Percentiles rank a stretch among this genome's conserved stretches.
phyloP scores from a whole-genome alignment of 768 basidiomycete genomes.

The Boletellus sp. region DNA sequence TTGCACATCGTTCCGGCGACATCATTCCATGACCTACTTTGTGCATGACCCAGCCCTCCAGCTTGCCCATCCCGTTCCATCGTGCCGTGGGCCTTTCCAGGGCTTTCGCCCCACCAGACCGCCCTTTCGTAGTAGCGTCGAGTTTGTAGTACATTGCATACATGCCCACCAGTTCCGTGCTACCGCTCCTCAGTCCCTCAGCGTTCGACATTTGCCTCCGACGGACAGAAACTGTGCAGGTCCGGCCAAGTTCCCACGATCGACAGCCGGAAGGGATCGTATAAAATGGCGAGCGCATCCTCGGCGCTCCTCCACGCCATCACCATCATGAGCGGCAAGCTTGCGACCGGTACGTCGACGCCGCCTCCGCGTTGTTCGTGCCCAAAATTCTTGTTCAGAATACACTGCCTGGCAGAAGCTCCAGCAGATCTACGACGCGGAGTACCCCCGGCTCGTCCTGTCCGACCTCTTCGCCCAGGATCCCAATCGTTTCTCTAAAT shows the following conservation, averaged over 20 bases:
- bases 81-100: too few species aligned
- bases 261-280: background rate
- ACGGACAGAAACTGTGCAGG: background rate
- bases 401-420: conserved; percentile 91
- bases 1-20: too few species aligned
- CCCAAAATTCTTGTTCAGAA: conserved; percentile 43
- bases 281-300: conserved; percentile 13
- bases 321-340: conserved; percentile 47
- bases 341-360: conserved; percentile 49
- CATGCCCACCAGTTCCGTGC: too few species aligned
- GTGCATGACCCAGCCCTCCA: too few species aligned
- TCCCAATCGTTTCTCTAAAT: conserved; percentile 80
- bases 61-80: too few species aligned
- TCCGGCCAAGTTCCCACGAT: conserved; percentile 24
- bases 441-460: conserved; percentile 72
- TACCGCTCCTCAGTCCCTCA: too few species aligned
- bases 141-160: too few species aligned
- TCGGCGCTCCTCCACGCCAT: conserved; percentile 5
- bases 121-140: too few species aligned
- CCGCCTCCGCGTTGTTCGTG: background rate
- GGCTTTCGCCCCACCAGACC: too few species aligned
- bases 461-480: conserved; percentile 92
- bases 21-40: too few species aligned
- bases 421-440: conserved; percentile 72
- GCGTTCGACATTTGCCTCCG: background rate